Conservation (phyloP, 352 stramenopile species). For the Globisporangium echinulatum region DNA sequence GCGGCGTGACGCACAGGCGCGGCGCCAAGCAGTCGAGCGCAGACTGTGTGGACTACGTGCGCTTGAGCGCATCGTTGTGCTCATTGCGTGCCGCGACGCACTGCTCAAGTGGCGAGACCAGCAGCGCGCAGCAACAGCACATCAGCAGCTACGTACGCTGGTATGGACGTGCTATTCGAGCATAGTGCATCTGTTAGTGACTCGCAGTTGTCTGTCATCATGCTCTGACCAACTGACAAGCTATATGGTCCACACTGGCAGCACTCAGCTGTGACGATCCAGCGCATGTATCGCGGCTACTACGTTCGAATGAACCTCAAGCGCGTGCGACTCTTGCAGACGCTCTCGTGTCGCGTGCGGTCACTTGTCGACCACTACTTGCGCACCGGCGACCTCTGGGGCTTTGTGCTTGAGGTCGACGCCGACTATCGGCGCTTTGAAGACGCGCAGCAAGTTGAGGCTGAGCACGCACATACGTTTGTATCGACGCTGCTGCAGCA, state of each 20-base stretch:
- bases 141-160: conserved; percentile 16
- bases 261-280: conserved; percentile 31
- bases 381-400: conserved; percentile 47
- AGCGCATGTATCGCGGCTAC: conserved; percentile 45
- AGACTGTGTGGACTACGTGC: conserved; percentile 5
- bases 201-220: too few species aligned
- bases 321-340: conserved; percentile 26
- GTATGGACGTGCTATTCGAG: background rate
- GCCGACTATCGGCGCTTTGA: conserved; percentile 48
- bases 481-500: conserved; percentile 36
- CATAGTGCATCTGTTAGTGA: background rate
- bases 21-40: conserved; percentile 1
- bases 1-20: conserved; percentile 2
- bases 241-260: background rate
- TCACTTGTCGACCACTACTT: conserved; percentile 42
- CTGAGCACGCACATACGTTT: conserved; percentile 43
- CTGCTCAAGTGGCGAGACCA: conserved; percentile 28
- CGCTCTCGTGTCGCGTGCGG: conserved; percentile 35
- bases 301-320: conserved; percentile 37
- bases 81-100: conserved; percentile 14
- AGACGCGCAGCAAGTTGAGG: conserved; percentile 33
- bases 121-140: conserved; percentile 16
- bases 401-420: conserved; percentile 52
- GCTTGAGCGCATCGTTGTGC: conserved; percentile 6
- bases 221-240: background rate